Conservation (phyloP, 345 rosid species). For the Durio zibethinus region DNA sequence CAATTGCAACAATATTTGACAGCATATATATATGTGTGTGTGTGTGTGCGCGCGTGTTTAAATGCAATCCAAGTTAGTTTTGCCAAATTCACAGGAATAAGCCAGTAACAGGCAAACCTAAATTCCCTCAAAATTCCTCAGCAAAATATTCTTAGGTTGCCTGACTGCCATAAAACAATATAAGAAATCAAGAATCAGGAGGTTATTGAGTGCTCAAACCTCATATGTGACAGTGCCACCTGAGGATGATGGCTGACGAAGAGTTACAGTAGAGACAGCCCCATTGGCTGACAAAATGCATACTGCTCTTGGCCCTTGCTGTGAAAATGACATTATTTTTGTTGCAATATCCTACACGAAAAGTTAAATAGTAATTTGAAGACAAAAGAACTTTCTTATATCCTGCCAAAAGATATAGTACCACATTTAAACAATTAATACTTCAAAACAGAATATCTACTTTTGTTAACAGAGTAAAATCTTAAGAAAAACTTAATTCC, state of each 20-base stretch:
- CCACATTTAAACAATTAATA: neutral
- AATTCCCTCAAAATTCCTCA: neutral
- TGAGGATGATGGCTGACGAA: slow-evolving; percentile 72
- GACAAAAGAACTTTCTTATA: neutral
- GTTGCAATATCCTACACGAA: slow-evolving; percentile 67
- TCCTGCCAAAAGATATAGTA: neutral
- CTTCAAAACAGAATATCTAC: neutral
- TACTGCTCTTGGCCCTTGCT: slow-evolving; percentile 80
- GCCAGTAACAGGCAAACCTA: neutral
- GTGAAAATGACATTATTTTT: slow-evolving; percentile 75
- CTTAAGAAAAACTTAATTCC: neutral
- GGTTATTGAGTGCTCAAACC: slow-evolving; percentile 42
- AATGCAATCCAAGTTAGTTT: neutral
- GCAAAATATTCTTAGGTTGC: neutral
- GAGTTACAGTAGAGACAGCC: slow-evolving; percentile 82
- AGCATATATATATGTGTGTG: neutral
- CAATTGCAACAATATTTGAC: neutral
- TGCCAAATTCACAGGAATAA: neutral
- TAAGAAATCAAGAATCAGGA: neutral
- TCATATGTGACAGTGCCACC: slow-evolving; percentile 82
- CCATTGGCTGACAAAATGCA: slow-evolving; percentile 91
- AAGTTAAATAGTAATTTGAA: slow-evolving; percentile 11
- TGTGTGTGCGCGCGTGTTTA: too few relatives aligned
- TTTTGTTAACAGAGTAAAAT: neutral
- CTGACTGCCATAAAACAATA: neutral